Evolutionary conservation across 768 basidiomycete species (phyloP).

Genomic region (Infundibulicybe gibba): DNA sequence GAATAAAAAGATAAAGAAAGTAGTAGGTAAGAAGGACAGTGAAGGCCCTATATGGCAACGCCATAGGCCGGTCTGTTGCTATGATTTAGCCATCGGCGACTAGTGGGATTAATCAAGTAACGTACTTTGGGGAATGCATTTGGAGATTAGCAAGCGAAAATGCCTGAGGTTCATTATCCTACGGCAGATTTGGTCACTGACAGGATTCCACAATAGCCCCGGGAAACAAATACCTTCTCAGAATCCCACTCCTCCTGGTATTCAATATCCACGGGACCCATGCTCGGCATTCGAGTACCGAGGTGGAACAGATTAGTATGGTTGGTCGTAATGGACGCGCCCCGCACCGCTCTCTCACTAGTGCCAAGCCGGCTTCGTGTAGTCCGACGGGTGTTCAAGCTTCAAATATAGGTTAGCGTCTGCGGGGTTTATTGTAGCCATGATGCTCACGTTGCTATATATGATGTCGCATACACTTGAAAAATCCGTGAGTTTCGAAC

Average conservation of each 20-base stretch:
- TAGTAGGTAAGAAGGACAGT: too few relatives aligned
- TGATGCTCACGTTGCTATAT: conserved; percentile 55
- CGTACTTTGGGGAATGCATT: too few relatives aligned
- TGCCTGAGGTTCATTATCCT: too few relatives aligned
- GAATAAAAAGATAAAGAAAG: too few relatives aligned
- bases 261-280: conserved; percentile 30
- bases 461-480: conserved; percentile 61
- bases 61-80: too few relatives aligned
- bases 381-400: conserved; percentile 57
- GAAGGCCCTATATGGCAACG: too few relatives aligned
- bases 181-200: background rate
- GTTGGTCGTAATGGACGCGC: conserved; percentile 22
- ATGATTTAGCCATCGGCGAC: too few relatives aligned
- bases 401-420: conserved; percentile 12
- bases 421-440: background rate
- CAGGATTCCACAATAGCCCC: background rate
- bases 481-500: background rate
- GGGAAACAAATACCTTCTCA: conserved; percentile 13
- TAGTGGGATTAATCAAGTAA: too few relatives aligned
- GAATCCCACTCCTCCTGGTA: conserved; percentile 23
- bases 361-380: conserved; percentile 50
- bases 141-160: too few relatives aligned
- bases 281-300: conserved; percentile 40
- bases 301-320: conserved; percentile 50
- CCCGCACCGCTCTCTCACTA: conserved; percentile 32